These are phyloP conservation scores for Metschnikowia noctiluminum DNA, from an alignment of 805 yeast species.

Conservation along the genomic window DNA sequence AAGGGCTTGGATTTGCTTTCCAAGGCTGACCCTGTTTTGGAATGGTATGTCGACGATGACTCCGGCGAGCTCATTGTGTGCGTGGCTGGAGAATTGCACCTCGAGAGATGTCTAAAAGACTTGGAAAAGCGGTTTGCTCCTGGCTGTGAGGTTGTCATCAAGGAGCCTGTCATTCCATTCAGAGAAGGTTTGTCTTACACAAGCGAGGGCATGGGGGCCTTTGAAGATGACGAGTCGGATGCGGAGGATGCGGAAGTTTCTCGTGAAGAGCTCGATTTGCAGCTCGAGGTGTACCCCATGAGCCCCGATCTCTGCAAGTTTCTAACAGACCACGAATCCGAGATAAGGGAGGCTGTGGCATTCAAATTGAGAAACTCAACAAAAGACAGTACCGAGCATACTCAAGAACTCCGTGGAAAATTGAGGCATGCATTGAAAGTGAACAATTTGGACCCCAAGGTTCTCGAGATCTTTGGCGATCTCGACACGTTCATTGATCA, in stretches of 20 bases:
- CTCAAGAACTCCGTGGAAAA: slow-evolving; percentile 11
- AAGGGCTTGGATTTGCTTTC: slow-evolving; percentile 75
- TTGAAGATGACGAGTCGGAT: slow-evolving; percentile 11
- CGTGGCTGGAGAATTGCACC: slow-evolving; percentile 94
- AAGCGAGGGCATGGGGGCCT: slow-evolving; percentile 19
- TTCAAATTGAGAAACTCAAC: slow-evolving; percentile 15
- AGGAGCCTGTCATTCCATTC: slow-evolving; percentile 93
- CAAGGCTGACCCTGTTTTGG: slow-evolving; percentile 93
- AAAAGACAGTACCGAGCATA: slow-evolving; percentile 15
- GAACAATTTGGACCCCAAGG: slow-evolving; percentile 15
- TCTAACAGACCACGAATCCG: slow-evolving; percentile 44
- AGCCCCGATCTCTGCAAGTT: slow-evolving; percentile 48
- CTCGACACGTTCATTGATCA: slow-evolving; percentile 23
- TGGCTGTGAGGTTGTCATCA: slow-evolving; percentile 77
- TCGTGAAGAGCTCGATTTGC: slow-evolving; percentile 36
- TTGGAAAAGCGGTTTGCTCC: slow-evolving; percentile 82
- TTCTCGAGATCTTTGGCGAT: slow-evolving; percentile 18
- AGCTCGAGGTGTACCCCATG: slow-evolving; percentile 58
- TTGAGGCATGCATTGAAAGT: slow-evolving; percentile 12
- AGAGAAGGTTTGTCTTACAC: slow-evolving; percentile 75
- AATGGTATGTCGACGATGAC: slow-evolving; percentile 73
- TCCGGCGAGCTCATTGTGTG: slow-evolving; percentile 91
- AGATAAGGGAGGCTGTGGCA: slow-evolving; percentile 36
- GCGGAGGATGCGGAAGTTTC: slow-evolving; percentile 16
- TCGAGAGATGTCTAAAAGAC: slow-evolving; percentile 92